Base-by-base conservation (phyloP, 352 stramenopile genomes). In the Globisporangium heterothallicum region DNA sequence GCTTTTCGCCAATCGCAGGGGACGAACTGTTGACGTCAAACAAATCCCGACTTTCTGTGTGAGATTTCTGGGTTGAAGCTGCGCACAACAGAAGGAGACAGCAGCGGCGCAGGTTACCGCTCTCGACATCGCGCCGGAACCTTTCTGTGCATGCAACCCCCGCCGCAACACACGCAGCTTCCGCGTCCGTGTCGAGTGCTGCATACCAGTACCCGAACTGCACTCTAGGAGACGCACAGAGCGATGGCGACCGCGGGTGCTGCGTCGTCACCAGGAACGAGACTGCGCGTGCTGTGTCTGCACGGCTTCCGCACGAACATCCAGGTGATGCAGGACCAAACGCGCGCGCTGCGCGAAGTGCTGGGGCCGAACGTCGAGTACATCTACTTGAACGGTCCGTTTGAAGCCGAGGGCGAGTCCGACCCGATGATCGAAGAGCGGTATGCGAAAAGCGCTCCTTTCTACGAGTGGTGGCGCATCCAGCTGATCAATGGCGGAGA, bases 231-330 rank as follows among this genome's bases (percentile, higher is more conserved):
- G n/a, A n/a, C n/a, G n/a, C n/a, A 25, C 16, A 49, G 24, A 22
- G 24, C 10, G 21, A 47, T 24, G 22, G 3, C 43, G 7, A n/a
- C 45, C 12, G 19, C 45, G 30, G 5, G 16, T 6, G 16, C 43
- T 13, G 30, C 26, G 5, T 40, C 45, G 12, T 22, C 45, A 14
- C 29, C n/a, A n/a, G n/a, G 22, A 14, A 16, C 43, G 48, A 70
- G 68, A 42, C 66, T 80, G 21, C 68, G 70, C 10, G 66, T 78
- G 45, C 44, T 81, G n/a, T 81, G 70, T 30, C 53, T 81, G 16
- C 72, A 84, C 46, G 72, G 72, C 18, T 84, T 74, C 54, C 72
- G 72, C 24, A 80, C 70, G 16, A 84, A 84, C 53, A 48, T 49
- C 25, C 34, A 64, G 34, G 66, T 84, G 40, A 80, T 84, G 70